Evolutionary conservation across 2,329 filamentous ascomycete species (phyloP).

Genomic region (Aspergillus sp.): DNA sequence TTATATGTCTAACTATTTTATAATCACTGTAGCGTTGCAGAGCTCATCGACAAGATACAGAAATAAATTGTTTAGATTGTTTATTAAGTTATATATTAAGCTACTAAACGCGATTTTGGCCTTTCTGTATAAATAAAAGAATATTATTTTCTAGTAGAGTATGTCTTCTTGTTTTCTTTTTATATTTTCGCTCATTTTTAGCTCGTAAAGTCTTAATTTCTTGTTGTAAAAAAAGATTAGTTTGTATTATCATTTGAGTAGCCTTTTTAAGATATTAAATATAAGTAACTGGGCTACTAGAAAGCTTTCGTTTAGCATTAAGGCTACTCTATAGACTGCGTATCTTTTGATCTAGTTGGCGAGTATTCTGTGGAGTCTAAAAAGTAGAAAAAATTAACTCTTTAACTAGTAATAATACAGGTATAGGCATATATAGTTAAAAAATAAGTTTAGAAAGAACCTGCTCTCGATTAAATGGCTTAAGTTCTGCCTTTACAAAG

Average conservation of each 20-base stretch:
- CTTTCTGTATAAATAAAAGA: too few species aligned
- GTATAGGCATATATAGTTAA: constrained; percentile 4
- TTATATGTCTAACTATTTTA: background rate
- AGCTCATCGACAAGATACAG: background rate
- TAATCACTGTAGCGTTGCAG: background rate
- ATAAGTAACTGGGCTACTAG: constrained; percentile 6
- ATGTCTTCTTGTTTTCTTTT: too few species aligned
- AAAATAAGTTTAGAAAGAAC: constrained; percentile 5
- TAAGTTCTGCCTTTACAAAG: constrained; percentile 5
- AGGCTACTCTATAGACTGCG: background rate
- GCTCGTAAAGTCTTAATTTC: background rate
- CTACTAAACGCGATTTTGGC: too few species aligned
- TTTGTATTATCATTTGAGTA: background rate
- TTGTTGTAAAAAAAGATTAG: background rate
- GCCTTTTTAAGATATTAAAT: constrained; percentile 8
- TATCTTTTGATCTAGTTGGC: too few species aligned
- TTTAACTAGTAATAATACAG: constrained; percentile 1
- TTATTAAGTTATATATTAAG: background rate
- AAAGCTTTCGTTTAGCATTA: constrained; percentile 2
- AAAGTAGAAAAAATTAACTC: background rate
- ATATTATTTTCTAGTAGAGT: too few species aligned
- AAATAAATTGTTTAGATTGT: background rate
- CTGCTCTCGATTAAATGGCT: constrained; percentile 4
- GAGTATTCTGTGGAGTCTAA: too few species aligned
- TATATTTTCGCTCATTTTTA: too few species aligned